Conservation (phyloP, 2,329 filamentous ascomycete species). For the Colletotrichum sp. region DNA sequence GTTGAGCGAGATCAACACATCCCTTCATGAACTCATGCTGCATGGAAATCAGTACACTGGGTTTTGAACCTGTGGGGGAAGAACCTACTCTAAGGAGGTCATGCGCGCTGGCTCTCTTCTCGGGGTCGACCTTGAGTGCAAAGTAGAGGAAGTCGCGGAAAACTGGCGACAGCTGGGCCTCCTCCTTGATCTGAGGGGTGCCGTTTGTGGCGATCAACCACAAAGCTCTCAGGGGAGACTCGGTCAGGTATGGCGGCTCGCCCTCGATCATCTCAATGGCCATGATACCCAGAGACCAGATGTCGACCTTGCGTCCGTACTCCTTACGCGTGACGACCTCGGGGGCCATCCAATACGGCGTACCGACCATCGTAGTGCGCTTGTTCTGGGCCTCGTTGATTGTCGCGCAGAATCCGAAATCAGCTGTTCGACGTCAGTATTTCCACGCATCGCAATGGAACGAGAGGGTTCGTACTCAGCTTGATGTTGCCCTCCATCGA, state of each 20-base stretch:
- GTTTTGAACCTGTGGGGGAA: neutral
- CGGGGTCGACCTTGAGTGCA: conserved; percentile 94
- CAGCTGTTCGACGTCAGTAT: conserved; percentile 64
- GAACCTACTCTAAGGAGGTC: conserved; percentile 84
- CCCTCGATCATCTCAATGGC: conserved; percentile 99
- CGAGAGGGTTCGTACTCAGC: conserved; percentile 69
- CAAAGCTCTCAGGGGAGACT: conserved; percentile 88
- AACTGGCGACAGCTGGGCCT: conserved; percentile 77
- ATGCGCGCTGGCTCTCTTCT: conserved; percentile 94
- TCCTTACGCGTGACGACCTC: conserved; percentile 98
- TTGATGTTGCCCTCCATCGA: conserved; percentile 97
- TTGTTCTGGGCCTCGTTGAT: conserved; percentile 98
- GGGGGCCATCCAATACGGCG: conserved; percentile 99
- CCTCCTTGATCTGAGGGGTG: conserved; percentile 93
- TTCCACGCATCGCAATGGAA: neutral
- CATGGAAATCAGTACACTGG: neutral
- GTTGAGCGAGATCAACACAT: conserved; percentile 75
- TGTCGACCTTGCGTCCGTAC: conserved; percentile 97
- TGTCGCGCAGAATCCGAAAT: conserved; percentile 98
- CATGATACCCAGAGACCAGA: conserved; percentile 99
- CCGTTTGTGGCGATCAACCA: conserved; percentile 98
- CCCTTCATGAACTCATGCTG: conserved; percentile 83
- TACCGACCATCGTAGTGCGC: conserved; percentile 98
- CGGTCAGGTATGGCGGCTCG: conserved; percentile 94
- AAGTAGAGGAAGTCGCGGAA: conserved; percentile 94